A percentile compares a stretch with the other conserved stretches of the same genome.
Evolutionary conservation across 2,329 filamentous ascomycete species (phyloP).

Genomic region (Aplosporella prunicola): DNA sequence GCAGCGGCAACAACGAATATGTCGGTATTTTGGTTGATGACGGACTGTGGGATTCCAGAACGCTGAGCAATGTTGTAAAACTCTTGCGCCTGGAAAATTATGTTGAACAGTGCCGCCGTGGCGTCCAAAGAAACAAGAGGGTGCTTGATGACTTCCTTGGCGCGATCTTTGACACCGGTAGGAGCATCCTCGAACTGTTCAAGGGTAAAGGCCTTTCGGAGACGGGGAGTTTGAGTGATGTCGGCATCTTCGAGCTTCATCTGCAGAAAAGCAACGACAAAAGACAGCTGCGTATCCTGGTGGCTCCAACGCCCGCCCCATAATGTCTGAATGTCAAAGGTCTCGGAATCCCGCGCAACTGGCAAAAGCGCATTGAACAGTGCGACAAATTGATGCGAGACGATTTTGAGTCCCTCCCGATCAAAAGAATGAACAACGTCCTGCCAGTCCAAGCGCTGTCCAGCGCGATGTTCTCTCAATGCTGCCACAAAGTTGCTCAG

Average conservation of each 20-base stretch:
- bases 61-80: slow-evolving; percentile 48
- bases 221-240: slow-evolving; percentile 70
- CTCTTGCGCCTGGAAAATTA: slow-evolving; percentile 50
- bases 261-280: slow-evolving; percentile 77
- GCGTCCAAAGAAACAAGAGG: slow-evolving; percentile 84
- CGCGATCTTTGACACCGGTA: slow-evolving; percentile 50
- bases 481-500: slow-evolving; percentile 57
- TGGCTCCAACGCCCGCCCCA: slow-evolving; percentile 89
- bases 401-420: slow-evolving; percentile 64
- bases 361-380: slow-evolving; percentile 72
- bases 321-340: slow-evolving; percentile 74
- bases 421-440: slow-evolving; percentile 74
- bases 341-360: slow-evolving; percentile 52
- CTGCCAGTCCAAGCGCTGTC: slow-evolving; percentile 52
- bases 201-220: slow-evolving; percentile 65
- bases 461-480: slow-evolving; percentile 45
- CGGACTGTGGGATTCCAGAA: slow-evolving; percentile 49
- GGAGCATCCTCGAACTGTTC: slow-evolving; percentile 54
- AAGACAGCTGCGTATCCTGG: slow-evolving; percentile 83
- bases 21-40: slow-evolving; percentile 63
- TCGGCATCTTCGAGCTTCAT: slow-evolving; percentile 68
- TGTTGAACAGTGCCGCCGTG: slow-evolving; percentile 56
- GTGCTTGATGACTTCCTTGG: slow-evolving; percentile 64
- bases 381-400: slow-evolving; percentile 68
- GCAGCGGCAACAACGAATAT: slow-evolving; percentile 72